Evolutionary conservation across 768 basidiomycete species (phyloP).

Genomic region (Trametopsis cervina): DNA sequence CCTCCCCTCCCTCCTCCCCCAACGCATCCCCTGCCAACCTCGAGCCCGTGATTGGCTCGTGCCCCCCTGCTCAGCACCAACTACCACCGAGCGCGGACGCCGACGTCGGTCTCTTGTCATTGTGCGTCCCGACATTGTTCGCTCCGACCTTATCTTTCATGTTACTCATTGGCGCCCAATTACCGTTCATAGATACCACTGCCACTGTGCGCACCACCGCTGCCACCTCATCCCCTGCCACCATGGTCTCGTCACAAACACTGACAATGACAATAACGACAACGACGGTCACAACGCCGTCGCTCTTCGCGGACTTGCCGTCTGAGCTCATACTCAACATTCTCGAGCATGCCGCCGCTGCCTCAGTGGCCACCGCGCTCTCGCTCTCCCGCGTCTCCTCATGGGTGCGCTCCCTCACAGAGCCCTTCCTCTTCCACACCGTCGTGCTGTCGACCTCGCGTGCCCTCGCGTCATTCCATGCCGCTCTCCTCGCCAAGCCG

Average conservation of each 20-base stretch:
- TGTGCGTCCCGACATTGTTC: not conserved
- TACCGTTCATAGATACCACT: not conserved
- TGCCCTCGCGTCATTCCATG: constrained; percentile 24
- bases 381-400: constrained; percentile 30
- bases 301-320: constrained; percentile 23
- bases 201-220: not conserved
- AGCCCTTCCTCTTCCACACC: constrained; percentile 31
- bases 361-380: constrained; percentile 23
- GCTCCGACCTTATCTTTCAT: not conserved
- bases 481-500: constrained; percentile 22
- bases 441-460: constrained; percentile 28
- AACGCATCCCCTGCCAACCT: not conserved
- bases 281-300: constrained; percentile 3
- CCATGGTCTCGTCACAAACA: too few relatives aligned
- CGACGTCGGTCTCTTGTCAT: not conserved
- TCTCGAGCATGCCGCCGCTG: constrained; percentile 29
- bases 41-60: too few relatives aligned
- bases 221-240: not conserved
- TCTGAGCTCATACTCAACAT: constrained; percentile 29
- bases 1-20: not conserved
- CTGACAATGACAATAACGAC: too few relatives aligned
- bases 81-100: too few relatives aligned
- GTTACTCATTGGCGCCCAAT: not conserved
- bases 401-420: constrained; percentile 26
- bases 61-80: too few relatives aligned